Conservation (phyloP, 192 early-diverging fungal genomes). For the Rhizoclosmatium globosum region DNA sequence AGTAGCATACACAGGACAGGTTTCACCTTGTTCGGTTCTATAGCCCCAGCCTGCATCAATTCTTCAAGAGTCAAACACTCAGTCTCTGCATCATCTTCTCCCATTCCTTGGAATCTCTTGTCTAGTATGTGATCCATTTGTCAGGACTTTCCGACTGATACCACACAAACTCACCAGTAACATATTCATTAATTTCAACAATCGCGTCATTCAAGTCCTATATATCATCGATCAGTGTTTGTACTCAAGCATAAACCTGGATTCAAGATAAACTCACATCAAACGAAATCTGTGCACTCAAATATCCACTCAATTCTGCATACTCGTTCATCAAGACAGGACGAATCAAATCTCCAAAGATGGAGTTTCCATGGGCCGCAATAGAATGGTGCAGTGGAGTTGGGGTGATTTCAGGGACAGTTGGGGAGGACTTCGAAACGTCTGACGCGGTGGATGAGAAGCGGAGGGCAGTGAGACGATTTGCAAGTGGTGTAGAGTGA, state of each 20-base stretch:
- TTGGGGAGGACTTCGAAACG: constrained; percentile 12
- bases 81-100: constrained; percentile 8
- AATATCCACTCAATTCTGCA: neutral
- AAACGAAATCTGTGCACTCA: constrained; percentile 16
- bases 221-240: neutral
- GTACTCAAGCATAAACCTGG: neutral
- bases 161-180: neutral
- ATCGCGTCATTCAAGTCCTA: neutral
- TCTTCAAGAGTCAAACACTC: constrained; percentile 15
- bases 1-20: neutral
- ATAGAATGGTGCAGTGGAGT: constrained; percentile 26
- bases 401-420: constrained; percentile 26
- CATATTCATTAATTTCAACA: constrained; percentile 34
- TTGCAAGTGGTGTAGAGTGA: neutral
- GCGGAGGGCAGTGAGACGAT: neutral
- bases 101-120: constrained; percentile 27
- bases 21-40: constrained; percentile 1
- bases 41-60: neutral
- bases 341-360: constrained; percentile 35
- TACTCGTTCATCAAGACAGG: constrained; percentile 4
- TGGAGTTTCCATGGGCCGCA: constrained; percentile 15
- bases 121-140: neutral
- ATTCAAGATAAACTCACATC: constrained; percentile 8
- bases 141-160: neutral
- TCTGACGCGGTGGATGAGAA: constrained; percentile 12